Conservation (phyloP, 2,329 filamentous ascomycete species). For the Calonectria fujianensis region DNA sequence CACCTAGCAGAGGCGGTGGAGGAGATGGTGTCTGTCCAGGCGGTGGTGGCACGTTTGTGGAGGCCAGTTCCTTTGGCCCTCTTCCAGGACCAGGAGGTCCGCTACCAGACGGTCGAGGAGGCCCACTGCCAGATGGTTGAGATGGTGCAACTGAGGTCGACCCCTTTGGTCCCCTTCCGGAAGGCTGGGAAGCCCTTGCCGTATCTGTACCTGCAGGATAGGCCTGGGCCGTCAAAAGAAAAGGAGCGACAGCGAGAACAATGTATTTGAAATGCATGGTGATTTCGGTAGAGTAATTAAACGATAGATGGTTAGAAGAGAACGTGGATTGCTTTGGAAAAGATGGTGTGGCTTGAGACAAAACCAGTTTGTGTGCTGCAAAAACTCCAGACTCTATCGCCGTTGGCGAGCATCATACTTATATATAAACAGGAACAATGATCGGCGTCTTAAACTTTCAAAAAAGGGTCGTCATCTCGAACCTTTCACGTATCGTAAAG, state of each 20-base stretch:
- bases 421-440: background rate
- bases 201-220: background rate
- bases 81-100: too few species aligned
- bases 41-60: too few species aligned
- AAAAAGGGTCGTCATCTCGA: background rate
- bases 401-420: background rate
- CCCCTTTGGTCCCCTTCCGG: background rate
- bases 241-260: background rate
- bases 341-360: background rate
- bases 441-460: background rate
- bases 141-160: background rate
- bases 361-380: background rate
- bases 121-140: background rate
- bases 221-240: background rate
- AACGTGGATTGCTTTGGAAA: background rate
- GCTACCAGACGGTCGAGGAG: too few species aligned
- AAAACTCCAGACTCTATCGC: background rate
- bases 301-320: background rate
- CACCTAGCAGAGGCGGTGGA: too few species aligned
- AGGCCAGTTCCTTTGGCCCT: too few species aligned
- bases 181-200: background rate
- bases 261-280: background rate
- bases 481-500: background rate
- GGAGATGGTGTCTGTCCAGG: too few species aligned
- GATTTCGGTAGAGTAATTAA: background rate